These are phyloP conservation scores for Tetrahymena malaccensis DNA, from an alignment of 73 alveolate species.

Conservation along the genomic window DNA sequence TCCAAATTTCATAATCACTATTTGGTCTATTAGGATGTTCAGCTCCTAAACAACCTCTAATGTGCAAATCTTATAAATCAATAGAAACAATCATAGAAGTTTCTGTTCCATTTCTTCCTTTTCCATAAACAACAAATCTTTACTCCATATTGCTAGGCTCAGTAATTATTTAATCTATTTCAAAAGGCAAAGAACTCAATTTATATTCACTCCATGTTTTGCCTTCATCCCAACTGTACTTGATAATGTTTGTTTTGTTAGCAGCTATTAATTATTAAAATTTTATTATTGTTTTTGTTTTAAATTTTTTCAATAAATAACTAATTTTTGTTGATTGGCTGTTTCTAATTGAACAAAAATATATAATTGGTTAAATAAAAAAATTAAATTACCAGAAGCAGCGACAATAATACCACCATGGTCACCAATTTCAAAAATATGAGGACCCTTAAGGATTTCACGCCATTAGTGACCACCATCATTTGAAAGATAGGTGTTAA, in stretches of 20 bases:
- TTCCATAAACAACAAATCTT: conserved; percentile 55
- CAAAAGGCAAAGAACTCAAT: conserved; percentile 10
- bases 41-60: conserved; percentile 70
- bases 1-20: conserved; percentile 89
- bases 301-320: too few relatives aligned
- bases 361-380: too few relatives aligned
- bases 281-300: background rate
- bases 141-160: conserved; percentile 50
- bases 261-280: background rate
- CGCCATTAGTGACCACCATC: conserved; percentile 87
- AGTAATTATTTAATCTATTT: conserved; percentile 40
- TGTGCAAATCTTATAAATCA: conserved; percentile 66
- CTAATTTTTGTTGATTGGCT: too few relatives aligned
- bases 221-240: conserved; percentile 72
- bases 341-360: background rate
- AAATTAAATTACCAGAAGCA: conserved; percentile 62
- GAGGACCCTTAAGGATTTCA: conserved; percentile 68
- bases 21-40: conserved; percentile 67
- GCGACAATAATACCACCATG: conserved; percentile 90
- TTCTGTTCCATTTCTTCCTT: background rate
- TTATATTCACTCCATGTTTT: conserved; percentile 42
- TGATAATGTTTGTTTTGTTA: background rate
- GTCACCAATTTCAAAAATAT: conserved; percentile 77
- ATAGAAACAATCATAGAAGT: conserved; percentile 33
- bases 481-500: conserved; percentile 64